These are phyloP conservation scores for Chlamydomonas sphaeroides DNA, from an alignment of 139 green algal species.

Conservation along the genomic window DNA sequence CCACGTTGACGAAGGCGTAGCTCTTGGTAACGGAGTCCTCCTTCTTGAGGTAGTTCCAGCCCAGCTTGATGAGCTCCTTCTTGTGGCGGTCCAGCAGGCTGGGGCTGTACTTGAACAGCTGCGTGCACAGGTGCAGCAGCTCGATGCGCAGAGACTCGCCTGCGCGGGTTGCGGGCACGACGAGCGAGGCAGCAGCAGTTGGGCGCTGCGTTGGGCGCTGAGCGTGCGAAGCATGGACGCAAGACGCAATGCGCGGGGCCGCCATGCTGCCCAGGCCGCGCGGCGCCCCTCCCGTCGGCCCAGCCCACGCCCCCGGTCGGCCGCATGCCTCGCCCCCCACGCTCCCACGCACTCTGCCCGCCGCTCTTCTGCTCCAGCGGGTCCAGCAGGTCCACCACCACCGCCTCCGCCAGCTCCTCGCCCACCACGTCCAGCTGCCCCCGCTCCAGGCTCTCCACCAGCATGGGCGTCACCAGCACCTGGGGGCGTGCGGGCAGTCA, in stretches of 20 bases:
- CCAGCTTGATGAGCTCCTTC: slow-evolving; percentile 89
- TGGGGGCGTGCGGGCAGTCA: too few species aligned
- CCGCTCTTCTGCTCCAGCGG: slow-evolving; percentile 28
- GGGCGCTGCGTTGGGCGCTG: not conserved
- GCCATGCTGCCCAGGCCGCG: too few species aligned
- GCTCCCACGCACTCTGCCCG: slow-evolving; percentile 4
- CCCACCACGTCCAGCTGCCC: slow-evolving; percentile 60
- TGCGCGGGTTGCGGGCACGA: not conserved
- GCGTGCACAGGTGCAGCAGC: slow-evolving; percentile 83
- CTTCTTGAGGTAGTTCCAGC: slow-evolving; percentile 91
- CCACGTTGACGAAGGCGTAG: slow-evolving; percentile 91
- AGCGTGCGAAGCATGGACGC: too few species aligned
- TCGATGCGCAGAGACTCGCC: slow-evolving; percentile 69
- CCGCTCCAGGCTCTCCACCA: slow-evolving; percentile 69
- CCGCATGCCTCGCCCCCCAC: too few species aligned
- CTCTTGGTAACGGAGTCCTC: slow-evolving; percentile 83
- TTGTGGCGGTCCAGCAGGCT: slow-evolving; percentile 41
- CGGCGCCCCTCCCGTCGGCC: too few species aligned
- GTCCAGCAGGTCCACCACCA: slow-evolving; percentile 53
- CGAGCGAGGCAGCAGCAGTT: not conserved
- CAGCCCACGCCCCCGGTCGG: too few species aligned
- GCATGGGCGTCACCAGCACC: slow-evolving; percentile 85
- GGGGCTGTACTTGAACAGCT: slow-evolving; percentile 77
- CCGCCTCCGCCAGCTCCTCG: slow-evolving; percentile 41
- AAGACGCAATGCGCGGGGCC: too few species aligned